Conservation (phyloP, 176 grass and related monocot species). For the Musa acuminata region DNA sequence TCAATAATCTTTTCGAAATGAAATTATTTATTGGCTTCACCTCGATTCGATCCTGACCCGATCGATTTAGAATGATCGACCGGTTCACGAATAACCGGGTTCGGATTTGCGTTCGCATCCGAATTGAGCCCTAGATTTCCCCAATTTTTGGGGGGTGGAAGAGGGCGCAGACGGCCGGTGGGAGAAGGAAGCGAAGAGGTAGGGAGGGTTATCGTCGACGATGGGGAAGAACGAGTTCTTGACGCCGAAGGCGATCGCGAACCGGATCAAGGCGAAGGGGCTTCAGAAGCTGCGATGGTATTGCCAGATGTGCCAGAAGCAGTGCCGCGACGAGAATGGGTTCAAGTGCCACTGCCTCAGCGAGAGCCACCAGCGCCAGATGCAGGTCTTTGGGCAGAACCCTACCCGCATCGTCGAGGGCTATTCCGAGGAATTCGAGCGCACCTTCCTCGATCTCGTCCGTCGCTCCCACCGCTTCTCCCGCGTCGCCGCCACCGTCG, state of each 20-base stretch:
- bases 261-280: constrained; percentile 87
- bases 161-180: no score
- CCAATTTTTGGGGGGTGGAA: no score
- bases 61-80: no score
- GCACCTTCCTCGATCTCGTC: constrained; percentile 43
- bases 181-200: no score
- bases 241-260: constrained; percentile 81
- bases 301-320: constrained; percentile 99
- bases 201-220: not conserved
- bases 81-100: no score
- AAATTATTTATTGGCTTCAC: no score
- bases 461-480: constrained; percentile 75
- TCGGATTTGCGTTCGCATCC: no score
- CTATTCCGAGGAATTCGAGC: constrained; percentile 79
- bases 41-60: no score
- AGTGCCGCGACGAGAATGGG: constrained; percentile 82
- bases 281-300: constrained; percentile 95
- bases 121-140: no score
- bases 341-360: constrained; percentile 98
- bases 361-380: constrained; percentile 93
- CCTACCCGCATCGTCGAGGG: constrained; percentile 52
- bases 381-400: constrained; percentile 85
- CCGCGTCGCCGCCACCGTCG: constrained; percentile 73
- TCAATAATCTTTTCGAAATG: no score
- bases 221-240: constrained; percentile 90